A percentile compares a stretch with the other conserved stretches of the same genome.
These are phyloP conservation scores for Ophiostoma pallidulum DNA, from an alignment of 2,329 filamentous ascomycete genomes.

Conservation along the genomic window DNA sequence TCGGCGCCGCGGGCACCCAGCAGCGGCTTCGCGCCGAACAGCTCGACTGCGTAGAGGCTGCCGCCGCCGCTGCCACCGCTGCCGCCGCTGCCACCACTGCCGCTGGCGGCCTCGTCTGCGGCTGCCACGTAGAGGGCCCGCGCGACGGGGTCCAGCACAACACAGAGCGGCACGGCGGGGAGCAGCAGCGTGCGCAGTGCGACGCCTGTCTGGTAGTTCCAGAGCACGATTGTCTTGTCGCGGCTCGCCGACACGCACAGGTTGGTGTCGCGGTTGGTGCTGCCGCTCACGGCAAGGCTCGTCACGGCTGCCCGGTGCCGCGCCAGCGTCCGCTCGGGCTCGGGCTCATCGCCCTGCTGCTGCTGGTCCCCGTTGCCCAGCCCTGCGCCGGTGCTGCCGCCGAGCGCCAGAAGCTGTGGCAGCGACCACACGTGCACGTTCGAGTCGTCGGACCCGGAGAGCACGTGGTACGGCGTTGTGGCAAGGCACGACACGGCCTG, in stretches of 20 bases:
- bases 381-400: slow-evolving; percentile 14
- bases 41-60: slow-evolving; percentile 62
- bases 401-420: slow-evolving; percentile 55
- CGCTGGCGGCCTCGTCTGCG: slow-evolving; percentile 49
- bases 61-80: not conserved
- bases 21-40: slow-evolving; percentile 48
- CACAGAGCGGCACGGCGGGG: slow-evolving; percentile 59
- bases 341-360: slow-evolving; percentile 32
- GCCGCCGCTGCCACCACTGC: not conserved
- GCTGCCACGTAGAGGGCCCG: slow-evolving; percentile 74
- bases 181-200: slow-evolving; percentile 75
- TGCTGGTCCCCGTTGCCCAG: not conserved
- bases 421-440: slow-evolving; percentile 91
- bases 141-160: slow-evolving; percentile 72
- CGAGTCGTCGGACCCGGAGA: slow-evolving; percentile 76
- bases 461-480: slow-evolving; percentile 60
- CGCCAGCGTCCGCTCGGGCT: slow-evolving; percentile 69
- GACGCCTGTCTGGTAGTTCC: slow-evolving; percentile 78
- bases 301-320: slow-evolving; percentile 69
- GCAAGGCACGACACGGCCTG: slow-evolving; percentile 70
- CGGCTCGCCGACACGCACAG: slow-evolving; percentile 75
- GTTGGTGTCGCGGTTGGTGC: slow-evolving; percentile 58
- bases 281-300: slow-evolving; percentile 53
- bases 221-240: slow-evolving; percentile 83
- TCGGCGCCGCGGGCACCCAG: slow-evolving; percentile 44